Base-by-base conservation (phyloP, 2,329 filamentous ascomycete species). In the Chrysoporthe deuterocubensis region DNA sequence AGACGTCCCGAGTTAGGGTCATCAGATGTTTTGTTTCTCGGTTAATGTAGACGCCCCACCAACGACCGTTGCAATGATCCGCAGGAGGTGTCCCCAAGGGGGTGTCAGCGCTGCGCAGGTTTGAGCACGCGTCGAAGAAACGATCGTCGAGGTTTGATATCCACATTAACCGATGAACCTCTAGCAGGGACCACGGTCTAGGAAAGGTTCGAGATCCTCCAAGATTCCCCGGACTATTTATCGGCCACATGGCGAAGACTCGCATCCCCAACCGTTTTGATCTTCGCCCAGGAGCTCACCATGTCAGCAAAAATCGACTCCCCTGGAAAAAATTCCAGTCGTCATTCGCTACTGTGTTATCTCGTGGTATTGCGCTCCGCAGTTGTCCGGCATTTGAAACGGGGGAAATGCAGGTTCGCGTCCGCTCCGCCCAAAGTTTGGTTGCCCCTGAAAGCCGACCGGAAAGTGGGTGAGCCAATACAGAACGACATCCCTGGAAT, bases 1-100 rank as follows among this genome's bases (percentile, higher is more conserved):
- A 52, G 21, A 52, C 21, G 11, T 14, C 5, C 21, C 11, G 21
- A 18, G 4, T 9, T 26, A 7, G 50, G 50, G 50, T 21, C 50
- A 54, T 32, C 13, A 16, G 50, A 54, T 54, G 21, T 54, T 54
- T 54, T 54, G 50, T 54, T 54, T 54, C 50, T 54, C 50, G 50
- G 32, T 13, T 34, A 14, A 54, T 16, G 50, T 14, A 16, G 50
- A 8, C 5, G 21, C 50, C 50, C 50, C 26, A 21, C 21, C 21
- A 7, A 4, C n/a, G 21, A 52, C 50, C 50, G 50, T 54, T 54
- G 50, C 50, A 54, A 32, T 54, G 50, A 54, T 54, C 50, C 50
- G 50, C 50, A 54, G 50, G 50, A 54, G 50, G 50, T 16, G 50
- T 32, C 26, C 26, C 50, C 26, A 54, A 13, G 50, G 21, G 21